Base-by-base conservation (phyloP, 441 rosid species). In the Euphorbia celastroides region DNA sequence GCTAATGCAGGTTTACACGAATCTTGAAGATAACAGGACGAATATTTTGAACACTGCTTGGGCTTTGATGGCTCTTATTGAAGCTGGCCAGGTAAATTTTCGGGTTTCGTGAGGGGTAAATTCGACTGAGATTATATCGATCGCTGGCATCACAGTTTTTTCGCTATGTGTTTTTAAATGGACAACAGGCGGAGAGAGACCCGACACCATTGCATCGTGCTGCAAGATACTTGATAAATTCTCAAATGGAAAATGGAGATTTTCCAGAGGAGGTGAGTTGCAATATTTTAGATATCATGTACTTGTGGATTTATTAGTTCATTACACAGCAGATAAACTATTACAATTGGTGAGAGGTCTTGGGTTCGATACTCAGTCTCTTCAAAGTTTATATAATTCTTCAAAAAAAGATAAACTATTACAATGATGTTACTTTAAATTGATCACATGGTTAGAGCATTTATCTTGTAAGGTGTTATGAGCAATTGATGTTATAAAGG, bases 41-140 rank as follows among this genome's bases (percentile, higher is more conserved):
- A 96, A 91, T 58, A 70, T 87, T 12, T 96, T 86, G 30, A 91
- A 89, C 68, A 86, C 99, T 6, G 74, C 79, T 65, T 91, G 97
- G 95, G 97, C 98, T 74, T 79, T 88, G 90, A 73, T 88, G 59
- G 78, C 84, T 67, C 88, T 89, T 17, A 84, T 89, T n/a, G 86
- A 77, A 51, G 79, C 89, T 16, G 95, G 88, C 42, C 96, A 89
- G 86, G 96, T 89, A 77, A 22, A 16, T 23, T 57, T 46, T 34
- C 25, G 23, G 27, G 28, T 38, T 51, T 65, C 28, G 14, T 59
- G 14, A 19, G n/a, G 17, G 32, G 22, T 51, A 14, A 20, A n/a
- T 14, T 11, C 9, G 27, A 56, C 27, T 13, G 12, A 36, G 42
- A 36, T 36, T 36, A n/a, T n/a, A n/a, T n/a, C n/a, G n/a, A n/a